Evolutionary conservation across 176 grass and related monocot species (phyloP).

Genomic region (Carex myosuroides): DNA sequence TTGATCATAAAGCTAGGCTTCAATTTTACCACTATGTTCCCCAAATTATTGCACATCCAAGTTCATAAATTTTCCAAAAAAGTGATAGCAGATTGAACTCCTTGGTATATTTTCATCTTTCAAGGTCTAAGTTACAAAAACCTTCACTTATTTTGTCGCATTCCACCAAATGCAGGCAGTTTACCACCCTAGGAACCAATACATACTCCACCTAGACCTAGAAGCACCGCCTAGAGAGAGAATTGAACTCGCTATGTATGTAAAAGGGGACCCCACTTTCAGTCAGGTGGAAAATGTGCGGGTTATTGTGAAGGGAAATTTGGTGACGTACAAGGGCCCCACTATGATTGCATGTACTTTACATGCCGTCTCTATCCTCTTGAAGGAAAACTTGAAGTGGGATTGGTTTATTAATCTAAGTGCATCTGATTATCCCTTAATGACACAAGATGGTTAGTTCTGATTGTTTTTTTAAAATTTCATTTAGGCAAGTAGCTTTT

Average conservation of each 20-base stretch:
- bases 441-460: conserved; percentile 78
- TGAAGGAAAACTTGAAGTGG: conserved; percentile 67
- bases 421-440: conserved; percentile 81
- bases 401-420: conserved; percentile 98
- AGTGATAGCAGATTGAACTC: no score
- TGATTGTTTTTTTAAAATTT: neutral
- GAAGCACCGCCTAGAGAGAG: conserved; percentile 77
- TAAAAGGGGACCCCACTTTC: conserved; percentile 64
- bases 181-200: conserved; percentile 83
- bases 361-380: conserved; percentile 65
- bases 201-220: conserved; percentile 79
- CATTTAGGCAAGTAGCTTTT: neutral
- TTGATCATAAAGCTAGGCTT: neutral
- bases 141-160: neutral
- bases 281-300: conserved; percentile 59
- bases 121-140: neutral
- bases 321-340: conserved; percentile 80
- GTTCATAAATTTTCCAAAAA: no score
- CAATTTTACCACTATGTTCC: neutral
- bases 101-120: neutral
- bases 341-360: conserved; percentile 89
- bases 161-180: conserved; percentile 25
- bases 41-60: neutral
- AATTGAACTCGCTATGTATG: conserved; percentile 63
- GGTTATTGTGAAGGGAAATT: conserved; percentile 78